Conservation (phyloP, 768 basidiomycete genomes). For the Candolleomyces eurysporus region DNA sequence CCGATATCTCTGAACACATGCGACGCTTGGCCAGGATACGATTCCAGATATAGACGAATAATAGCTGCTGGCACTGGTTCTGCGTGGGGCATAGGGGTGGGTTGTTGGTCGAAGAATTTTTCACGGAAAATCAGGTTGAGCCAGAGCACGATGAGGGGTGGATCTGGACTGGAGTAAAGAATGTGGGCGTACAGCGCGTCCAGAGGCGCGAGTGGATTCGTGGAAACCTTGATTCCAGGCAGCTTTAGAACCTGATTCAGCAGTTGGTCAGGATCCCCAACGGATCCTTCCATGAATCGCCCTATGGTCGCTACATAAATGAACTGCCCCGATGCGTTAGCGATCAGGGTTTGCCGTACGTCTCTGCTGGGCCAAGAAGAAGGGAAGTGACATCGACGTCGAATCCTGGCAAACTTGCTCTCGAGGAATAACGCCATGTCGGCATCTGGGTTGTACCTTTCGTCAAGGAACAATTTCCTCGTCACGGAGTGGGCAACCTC, state of each 20-base stretch:
- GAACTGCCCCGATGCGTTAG: slow-evolving; percentile 15
- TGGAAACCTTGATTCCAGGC: too few relatives aligned
- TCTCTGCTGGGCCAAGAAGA: background rate
- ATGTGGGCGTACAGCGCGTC: background rate
- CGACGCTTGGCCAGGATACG: background rate
- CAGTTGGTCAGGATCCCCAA: too few relatives aligned
- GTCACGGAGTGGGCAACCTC: background rate
- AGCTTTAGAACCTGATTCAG: too few relatives aligned
- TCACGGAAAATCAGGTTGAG: background rate
- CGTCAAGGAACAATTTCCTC: background rate
- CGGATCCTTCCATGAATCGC: background rate
- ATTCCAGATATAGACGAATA: background rate
- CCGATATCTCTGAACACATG: background rate
- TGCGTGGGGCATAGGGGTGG: background rate
- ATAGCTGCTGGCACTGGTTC: background rate
- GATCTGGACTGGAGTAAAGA: background rate
- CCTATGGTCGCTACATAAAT: slow-evolving; percentile 15
- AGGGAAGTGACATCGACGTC: background rate
- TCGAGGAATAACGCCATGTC: slow-evolving; percentile 2
- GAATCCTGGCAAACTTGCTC: background rate
- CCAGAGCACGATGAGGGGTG: background rate
- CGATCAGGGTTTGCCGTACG: background rate
- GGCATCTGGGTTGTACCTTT: background rate
- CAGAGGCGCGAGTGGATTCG: background rate
- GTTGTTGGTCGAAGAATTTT: background rate